Percentiles rank a stretch among this genome's conserved stretches.
These are phyloP conservation scores for Pichia heedii DNA, from an alignment of 805 yeast genomes.

Conservation along the genomic window DNA sequence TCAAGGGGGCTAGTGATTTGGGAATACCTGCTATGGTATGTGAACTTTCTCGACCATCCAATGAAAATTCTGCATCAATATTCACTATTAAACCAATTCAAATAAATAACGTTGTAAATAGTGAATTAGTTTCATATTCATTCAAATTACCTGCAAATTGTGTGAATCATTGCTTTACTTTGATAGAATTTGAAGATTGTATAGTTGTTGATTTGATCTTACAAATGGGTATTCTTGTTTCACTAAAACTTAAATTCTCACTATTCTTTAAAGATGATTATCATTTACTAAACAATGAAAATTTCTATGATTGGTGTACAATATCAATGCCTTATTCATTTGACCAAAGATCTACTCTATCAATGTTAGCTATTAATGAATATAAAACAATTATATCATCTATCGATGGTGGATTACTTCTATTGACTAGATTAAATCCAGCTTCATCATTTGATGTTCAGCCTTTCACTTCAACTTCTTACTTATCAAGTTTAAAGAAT, in stretches of 20 bases:
- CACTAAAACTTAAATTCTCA: conserved; percentile 34
- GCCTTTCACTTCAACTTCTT: conserved; percentile 47
- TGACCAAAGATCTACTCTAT: conserved; percentile 46
- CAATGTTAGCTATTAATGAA: conserved; percentile 37
- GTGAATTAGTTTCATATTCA: neutral
- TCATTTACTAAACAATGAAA: conserved; percentile 10
- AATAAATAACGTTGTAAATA: neutral
- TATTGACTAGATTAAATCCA: conserved; percentile 31
- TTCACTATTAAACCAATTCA: conserved; percentile 1
- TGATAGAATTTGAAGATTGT: conserved; percentile 24
- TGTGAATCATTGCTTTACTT: conserved; percentile 29
- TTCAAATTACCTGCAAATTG: conserved; percentile 33
- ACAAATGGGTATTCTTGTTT: conserved; percentile 40
- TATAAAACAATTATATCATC: conserved; percentile 47
- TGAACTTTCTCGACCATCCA: neutral
- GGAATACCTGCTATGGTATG: neutral
- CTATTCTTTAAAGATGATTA: conserved; percentile 30
- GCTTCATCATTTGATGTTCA: conserved; percentile 15
- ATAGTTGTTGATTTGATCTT: conserved; percentile 49
- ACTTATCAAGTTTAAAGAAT: conserved; percentile 26
- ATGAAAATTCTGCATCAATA: neutral
- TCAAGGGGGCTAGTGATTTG: neutral
- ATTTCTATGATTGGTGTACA: conserved; percentile 51
- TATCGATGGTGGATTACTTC: conserved; percentile 70
- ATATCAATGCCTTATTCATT: conserved; percentile 62